These are phyloP conservation scores for Ophiostoma piceae DNA, from an alignment of 2,329 filamentous ascomycete species.

Conservation along the genomic window DNA sequence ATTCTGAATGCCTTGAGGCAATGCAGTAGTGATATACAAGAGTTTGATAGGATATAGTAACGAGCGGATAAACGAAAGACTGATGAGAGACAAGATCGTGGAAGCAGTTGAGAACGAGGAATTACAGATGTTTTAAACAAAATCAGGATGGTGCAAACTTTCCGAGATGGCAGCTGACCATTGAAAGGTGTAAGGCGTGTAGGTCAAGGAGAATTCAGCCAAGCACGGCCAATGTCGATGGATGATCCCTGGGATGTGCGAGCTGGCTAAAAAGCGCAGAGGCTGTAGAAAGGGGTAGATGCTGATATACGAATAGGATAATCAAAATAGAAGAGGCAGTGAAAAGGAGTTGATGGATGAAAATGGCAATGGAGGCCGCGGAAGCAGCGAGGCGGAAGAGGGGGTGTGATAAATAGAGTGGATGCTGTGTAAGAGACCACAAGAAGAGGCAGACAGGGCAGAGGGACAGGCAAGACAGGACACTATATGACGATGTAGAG, in stretches of 20 bases:
- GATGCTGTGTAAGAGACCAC: neutral
- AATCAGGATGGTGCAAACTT: neutral
- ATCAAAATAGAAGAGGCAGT: neutral
- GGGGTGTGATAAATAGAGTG: slow-evolving; percentile 7
- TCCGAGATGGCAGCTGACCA: neutral
- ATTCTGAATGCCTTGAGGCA: too few relatives aligned
- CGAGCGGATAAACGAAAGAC: neutral
- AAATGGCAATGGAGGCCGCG: neutral
- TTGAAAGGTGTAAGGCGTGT: neutral
- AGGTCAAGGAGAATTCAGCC: neutral
- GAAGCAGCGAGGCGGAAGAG: neutral
- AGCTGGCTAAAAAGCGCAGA: neutral
- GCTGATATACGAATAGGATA: neutral
- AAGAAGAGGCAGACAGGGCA: neutral
- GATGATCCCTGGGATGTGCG: neutral
- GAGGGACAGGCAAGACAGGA: neutral
- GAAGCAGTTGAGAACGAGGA: neutral
- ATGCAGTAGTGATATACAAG: neutral
- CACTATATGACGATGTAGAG: neutral
- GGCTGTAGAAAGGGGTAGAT: neutral
- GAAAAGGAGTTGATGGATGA: neutral
- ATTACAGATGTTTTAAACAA: neutral
- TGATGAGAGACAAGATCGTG: neutral
- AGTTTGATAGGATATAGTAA: neutral
- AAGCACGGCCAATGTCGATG: neutral